phyloP scores from a whole-genome alignment of 2,329 filamentous ascomycete species.

The Talaromyces sp. region DNA sequence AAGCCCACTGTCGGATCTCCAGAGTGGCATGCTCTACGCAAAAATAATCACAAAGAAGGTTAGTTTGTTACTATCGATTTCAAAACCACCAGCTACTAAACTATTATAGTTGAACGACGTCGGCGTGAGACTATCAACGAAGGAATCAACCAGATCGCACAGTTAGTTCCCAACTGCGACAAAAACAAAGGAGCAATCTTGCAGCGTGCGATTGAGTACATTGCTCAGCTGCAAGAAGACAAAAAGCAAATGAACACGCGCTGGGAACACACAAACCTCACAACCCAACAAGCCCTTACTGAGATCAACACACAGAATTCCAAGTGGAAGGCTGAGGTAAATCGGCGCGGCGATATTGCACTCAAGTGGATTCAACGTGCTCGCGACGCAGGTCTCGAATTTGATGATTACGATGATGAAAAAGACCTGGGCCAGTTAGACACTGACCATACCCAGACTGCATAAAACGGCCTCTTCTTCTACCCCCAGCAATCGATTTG shows the following conservation, averaged over 20 bases:
- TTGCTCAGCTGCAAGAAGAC: constrained; percentile 66
- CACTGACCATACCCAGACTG: constrained; percentile 25
- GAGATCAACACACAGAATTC: constrained; percentile 93
- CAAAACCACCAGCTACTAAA: constrained; percentile 15
- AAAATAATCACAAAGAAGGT: constrained; percentile 99
- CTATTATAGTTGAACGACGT: constrained; percentile 75
- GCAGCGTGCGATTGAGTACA: constrained; percentile 88
- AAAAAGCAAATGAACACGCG: constrained; percentile 39
- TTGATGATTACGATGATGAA: constrained; percentile 44
- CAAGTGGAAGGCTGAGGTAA: constrained; percentile 90
- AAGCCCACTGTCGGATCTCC: constrained; percentile 94
- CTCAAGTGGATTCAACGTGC: constrained; percentile 45
- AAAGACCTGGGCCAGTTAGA: constrained; percentile 37
- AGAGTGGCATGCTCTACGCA: constrained; percentile 95
- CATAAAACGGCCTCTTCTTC: constrained; percentile 1
- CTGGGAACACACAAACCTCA: constrained; percentile 41
- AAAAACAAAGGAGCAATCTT: constrained; percentile 99
- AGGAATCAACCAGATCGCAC: constrained; percentile 95
- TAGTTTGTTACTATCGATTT: constrained; percentile 26
- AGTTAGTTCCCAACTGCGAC: constrained; percentile 95
- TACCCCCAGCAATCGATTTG: background rate
- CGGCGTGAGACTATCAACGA: constrained; percentile 98
- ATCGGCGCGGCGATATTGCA: constrained; percentile 70
- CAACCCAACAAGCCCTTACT: constrained; percentile 52
- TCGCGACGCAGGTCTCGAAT: constrained; percentile 44